Conservation (phyloP, 345 rosid genomes). For the Salix exigua region DNA sequence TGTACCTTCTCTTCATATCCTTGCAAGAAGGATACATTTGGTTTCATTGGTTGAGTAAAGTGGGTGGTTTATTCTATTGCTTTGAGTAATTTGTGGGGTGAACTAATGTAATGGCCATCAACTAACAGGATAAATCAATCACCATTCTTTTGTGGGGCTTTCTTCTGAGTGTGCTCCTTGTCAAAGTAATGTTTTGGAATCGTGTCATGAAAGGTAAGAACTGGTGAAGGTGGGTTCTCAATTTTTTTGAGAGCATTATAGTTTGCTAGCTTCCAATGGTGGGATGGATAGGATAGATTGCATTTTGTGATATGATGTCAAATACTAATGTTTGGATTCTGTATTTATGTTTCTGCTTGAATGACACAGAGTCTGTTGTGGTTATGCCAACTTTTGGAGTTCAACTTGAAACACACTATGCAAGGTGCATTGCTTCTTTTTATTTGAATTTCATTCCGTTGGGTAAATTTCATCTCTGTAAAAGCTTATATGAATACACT, state of each 20-base stretch:
- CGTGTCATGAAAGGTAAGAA: slow-evolving; percentile 58
- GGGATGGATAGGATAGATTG: neutral
- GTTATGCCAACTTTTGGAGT: slow-evolving; percentile 75
- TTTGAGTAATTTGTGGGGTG: slow-evolving; percentile 1
- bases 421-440: slow-evolving; percentile 39
- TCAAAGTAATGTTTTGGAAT: slow-evolving; percentile 40
- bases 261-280: neutral
- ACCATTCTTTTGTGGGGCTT: slow-evolving; percentile 40
- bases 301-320: neutral
- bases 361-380: slow-evolving; percentile 64
- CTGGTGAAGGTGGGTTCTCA: neutral
- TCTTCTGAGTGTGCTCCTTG: slow-evolving; percentile 43
- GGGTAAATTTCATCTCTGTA: neutral
- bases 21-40: neutral
- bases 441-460: neutral
- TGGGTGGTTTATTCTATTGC: neutral
- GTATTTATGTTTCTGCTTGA: slow-evolving; percentile 24
- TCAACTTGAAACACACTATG: slow-evolving; percentile 76
- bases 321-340: neutral
- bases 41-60: neutral
- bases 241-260: neutral
- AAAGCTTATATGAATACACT: neutral
- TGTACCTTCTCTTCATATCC: neutral
- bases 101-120: slow-evolving; percentile 15
- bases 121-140: slow-evolving; percentile 48